These are phyloP conservation scores for Bocquillonia castaneifolia DNA, from an alignment of 441 rosid species.

Conservation along the genomic window DNA sequence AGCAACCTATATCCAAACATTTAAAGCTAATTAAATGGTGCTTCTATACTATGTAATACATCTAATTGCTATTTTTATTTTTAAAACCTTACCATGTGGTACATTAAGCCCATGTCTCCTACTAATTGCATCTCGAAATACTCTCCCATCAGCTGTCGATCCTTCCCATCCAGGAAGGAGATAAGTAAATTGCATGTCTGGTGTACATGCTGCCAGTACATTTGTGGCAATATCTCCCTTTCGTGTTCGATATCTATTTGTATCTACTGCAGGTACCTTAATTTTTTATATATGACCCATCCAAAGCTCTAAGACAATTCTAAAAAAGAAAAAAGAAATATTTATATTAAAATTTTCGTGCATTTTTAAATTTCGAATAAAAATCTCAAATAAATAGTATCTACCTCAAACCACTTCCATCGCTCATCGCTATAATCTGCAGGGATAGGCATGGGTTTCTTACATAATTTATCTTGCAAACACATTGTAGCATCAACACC, in stretches of 20 bases:
- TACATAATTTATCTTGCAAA: not conserved
- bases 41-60: too few species aligned
- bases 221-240: not conserved
- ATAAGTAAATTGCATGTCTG: not conserved
- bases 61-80: too few species aligned
- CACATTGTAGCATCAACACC: not conserved
- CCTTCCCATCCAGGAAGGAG: slow-evolving; percentile 5
- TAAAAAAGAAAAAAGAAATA: not conserved
- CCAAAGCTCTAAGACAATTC: slow-evolving; percentile 1
- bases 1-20: not conserved
- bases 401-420: not conserved
- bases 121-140: not conserved
- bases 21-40: not conserved
- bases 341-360: not conserved
- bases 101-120: not conserved
- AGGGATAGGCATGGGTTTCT: not conserved
- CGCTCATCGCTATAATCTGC: not conserved
- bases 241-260: not conserved
- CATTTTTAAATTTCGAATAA: not conserved
- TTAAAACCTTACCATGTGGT: not conserved
- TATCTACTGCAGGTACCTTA: not conserved
- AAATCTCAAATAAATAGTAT: not conserved
- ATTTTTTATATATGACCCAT: slow-evolving; percentile 9
- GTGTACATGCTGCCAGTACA: not conserved
- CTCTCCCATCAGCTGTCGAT: not conserved